These are phyloP conservation scores for Kokia cookei DNA, from an alignment of 441 rosid genomes.

Conservation along the genomic window DNA sequence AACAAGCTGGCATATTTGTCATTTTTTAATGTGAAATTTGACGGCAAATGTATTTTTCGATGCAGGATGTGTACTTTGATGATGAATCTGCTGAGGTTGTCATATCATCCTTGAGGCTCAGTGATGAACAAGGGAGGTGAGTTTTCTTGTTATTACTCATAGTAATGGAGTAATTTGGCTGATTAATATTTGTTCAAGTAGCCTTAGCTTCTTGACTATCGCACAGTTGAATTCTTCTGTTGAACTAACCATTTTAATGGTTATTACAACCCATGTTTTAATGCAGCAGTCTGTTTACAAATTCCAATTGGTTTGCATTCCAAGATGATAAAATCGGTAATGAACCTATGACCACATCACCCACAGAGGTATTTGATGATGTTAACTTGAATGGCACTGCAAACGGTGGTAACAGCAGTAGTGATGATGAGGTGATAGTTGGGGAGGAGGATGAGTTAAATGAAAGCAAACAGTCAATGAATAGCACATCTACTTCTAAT, in stretches of 20 bases:
- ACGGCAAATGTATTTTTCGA: background rate
- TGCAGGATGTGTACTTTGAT: slow-evolving; percentile 87
- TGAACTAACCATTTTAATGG: background rate
- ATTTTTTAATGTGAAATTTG: background rate
- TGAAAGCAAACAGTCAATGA: slow-evolving; percentile 46
- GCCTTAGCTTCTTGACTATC: background rate
- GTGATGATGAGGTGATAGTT: slow-evolving; percentile 92
- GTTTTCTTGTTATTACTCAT: slow-evolving; percentile 5
- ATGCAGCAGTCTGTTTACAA: slow-evolving; percentile 74
- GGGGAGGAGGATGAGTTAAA: slow-evolving; percentile 82
- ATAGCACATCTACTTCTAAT: slow-evolving; percentile 54
- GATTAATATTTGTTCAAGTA: background rate
- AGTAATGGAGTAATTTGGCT: background rate
- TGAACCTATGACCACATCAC: slow-evolving; percentile 45
- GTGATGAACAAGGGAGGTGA: slow-evolving; percentile 91
- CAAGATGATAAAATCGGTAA: slow-evolving; percentile 63
- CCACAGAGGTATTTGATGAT: slow-evolving; percentile 59
- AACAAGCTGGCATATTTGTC: background rate
- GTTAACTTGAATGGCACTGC: slow-evolving; percentile 57
- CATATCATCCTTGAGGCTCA: slow-evolving; percentile 84
- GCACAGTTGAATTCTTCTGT: background rate
- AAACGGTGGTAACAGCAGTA: slow-evolving; percentile 62
- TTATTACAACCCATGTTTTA: background rate
- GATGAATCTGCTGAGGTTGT: slow-evolving; percentile 94
- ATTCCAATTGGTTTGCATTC: slow-evolving; percentile 97